A percentile compares a stretch with the other conserved stretches of the same genome.
phyloP scores from a whole-genome alignment of 345 rosid genomes.

The Salix dunnii region DNA sequence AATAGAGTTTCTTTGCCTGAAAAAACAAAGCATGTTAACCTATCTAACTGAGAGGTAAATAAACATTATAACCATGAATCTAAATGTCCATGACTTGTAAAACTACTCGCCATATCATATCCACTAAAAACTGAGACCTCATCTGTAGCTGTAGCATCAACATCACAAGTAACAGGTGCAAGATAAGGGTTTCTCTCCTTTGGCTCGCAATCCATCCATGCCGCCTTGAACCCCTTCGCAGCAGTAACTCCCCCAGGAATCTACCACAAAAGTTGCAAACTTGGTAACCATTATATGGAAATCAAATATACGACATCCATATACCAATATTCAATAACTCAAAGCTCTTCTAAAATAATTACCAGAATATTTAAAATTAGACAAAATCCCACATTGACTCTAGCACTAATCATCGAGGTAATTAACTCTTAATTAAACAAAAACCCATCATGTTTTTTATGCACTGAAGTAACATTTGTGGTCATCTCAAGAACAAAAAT shows the following conservation, averaged over 20 bases:
- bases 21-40: too few relatives aligned
- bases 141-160: constrained; percentile 80
- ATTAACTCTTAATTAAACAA: not conserved
- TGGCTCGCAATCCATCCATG: constrained; percentile 83
- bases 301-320: not conserved
- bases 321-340: not conserved
- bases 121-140: constrained; percentile 6
- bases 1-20: too few relatives aligned
- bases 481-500: not conserved
- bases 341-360: not conserved
- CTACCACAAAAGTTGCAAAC: constrained; percentile 27
- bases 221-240: constrained; percentile 82
- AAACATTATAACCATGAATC: not conserved
- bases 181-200: constrained; percentile 91
- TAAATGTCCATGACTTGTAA: not conserved
- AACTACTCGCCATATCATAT: not conserved
- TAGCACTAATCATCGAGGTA: not conserved
- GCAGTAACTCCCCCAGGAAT: constrained; percentile 93
- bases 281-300: not conserved
- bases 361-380: not conserved
- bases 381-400: not conserved
- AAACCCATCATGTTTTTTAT: not conserved
- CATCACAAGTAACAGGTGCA: constrained; percentile 83
- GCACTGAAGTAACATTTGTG: not conserved
- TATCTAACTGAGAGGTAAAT: not conserved